Percentiles rank a stretch among this genome's conserved stretches.
Evolutionary conservation across 345 rosid genomes (phyloP).

Genomic region (Leavenworthia alabamica): DNA sequence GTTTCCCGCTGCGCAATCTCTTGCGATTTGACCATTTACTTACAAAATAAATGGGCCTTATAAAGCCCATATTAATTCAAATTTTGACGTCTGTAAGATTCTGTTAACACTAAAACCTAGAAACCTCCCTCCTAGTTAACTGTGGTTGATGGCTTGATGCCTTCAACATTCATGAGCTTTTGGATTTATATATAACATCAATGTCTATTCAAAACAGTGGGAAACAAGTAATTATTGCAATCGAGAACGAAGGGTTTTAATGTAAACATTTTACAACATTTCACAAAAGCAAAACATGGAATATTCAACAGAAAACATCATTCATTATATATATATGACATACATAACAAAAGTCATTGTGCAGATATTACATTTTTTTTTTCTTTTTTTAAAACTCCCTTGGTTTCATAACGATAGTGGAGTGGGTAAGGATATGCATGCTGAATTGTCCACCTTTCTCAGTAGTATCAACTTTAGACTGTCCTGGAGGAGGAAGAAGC

Average conservation of each 20-base stretch:
- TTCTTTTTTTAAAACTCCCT: conserved; percentile 30
- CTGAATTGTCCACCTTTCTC: conserved; percentile 99
- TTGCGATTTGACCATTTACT: not conserved
- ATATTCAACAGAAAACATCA: conserved; percentile 19
- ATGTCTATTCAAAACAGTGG: conserved; percentile 6
- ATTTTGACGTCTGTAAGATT: not conserved
- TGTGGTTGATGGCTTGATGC: not conserved
- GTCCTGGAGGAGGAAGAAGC: conserved; percentile 89
- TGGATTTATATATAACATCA: not conserved
- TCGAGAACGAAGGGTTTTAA: not conserved
- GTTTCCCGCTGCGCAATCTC: conserved; percentile 7
- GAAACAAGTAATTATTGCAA: conserved; percentile 16
- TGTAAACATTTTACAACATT: conserved; percentile 11
- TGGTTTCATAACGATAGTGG: conserved; percentile 88
- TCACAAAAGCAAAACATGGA: conserved; percentile 7
- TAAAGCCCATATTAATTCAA: not conserved
- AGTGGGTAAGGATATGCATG: conserved; percentile 85
- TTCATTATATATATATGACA: not conserved
- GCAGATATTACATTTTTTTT: not conserved
- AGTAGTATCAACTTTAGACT: conserved; percentile 61
- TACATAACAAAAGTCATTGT: conserved; percentile 6
- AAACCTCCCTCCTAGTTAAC: not conserved
- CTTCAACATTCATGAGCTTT: not conserved
- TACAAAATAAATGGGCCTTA: not conserved
- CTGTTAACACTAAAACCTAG: not conserved